phyloP scores from a whole-genome alignment of 805 yeast species.

The Hanseniaspora vineae region DNA sequence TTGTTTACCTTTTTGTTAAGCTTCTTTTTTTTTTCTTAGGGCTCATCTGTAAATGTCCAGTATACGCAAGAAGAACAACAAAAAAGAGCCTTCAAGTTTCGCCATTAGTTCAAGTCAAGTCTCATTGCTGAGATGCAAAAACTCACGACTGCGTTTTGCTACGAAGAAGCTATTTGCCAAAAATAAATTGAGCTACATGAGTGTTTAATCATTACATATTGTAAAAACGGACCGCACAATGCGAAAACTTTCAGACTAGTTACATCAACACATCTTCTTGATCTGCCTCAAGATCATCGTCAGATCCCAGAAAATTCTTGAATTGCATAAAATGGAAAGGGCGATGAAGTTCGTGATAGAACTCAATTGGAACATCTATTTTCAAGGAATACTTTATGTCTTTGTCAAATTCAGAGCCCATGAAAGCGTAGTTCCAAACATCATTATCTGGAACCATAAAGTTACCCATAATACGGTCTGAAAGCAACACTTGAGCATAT shows the following conservation, averaged over 20 bases:
- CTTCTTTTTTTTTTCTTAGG: too few relatives aligned
- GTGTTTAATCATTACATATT: too few relatives aligned
- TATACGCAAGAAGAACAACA: too few relatives aligned
- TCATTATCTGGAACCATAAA: conserved; percentile 76
- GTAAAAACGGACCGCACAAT: too few relatives aligned
- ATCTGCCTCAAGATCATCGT: conserved; percentile 43
- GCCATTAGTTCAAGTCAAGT: too few relatives aligned
- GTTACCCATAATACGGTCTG: conserved; percentile 67
- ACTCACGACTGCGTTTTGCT: too few relatives aligned
- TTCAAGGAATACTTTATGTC: conserved; percentile 49
- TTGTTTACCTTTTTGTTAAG: too few relatives aligned
- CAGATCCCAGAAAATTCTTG: conserved; percentile 44
- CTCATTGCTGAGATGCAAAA: too few relatives aligned
- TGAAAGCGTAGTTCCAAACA: conserved; percentile 84
- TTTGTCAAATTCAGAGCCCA: conserved; percentile 72
- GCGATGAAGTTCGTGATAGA: conserved; percentile 77
- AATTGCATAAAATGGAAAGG: conserved; percentile 77
- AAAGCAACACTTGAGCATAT: conserved; percentile 55
- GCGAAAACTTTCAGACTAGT: neutral
- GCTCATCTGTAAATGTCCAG: too few relatives aligned
- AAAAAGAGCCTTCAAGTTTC: too few relatives aligned
- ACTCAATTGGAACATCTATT: conserved; percentile 67
- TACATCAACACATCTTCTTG: conserved; percentile 37
- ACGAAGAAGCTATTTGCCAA: too few relatives aligned
- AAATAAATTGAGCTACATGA: too few relatives aligned